Base-by-base conservation (phyloP, 805 yeast species). In the Candida koratica region DNA sequence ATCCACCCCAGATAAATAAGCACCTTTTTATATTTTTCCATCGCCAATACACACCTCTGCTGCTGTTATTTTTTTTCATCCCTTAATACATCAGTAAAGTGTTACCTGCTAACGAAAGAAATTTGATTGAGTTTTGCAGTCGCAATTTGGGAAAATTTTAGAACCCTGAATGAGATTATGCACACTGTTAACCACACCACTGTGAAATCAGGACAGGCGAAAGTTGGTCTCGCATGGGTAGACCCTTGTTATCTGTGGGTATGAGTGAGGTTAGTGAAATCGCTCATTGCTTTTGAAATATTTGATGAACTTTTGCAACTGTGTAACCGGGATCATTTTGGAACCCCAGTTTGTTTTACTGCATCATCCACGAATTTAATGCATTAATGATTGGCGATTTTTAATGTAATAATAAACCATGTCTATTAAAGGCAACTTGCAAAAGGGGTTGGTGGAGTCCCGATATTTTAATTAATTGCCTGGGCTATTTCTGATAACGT, bases 21-120 rank as follows among this genome's bases (percentile, higher is more conserved):
- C 22, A 19, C 17, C 16, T 19, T 19, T 29, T n/a, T 19, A 19
- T 19, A 20, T 19, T 29, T 29, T 29, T 28, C 32, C 32, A 29
- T 29, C 32, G 8, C 17, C 12, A 29, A 12, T 12, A 19, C 32
- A 29, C 32, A 24, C 32, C 32, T 28, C 20, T 4, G 30, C 6
- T 24, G 26, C 12, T 7, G 7, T 6, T 12, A 14, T 11, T 12
- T n/a, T 24, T 11, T 24, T n/a, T 24, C n/a, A n/a, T n/a, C n/a
- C n/a, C n/a, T n/a, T n/a, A n/a, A n/a, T n/a, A n/a, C n/a, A n/a
- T 20, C 8, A 20, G 16, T 13, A 25, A 8, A 6, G 7, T 6
- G 16, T 25, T 25, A 15, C 7, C n/a, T 15, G 15, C 28, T 14
- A 25, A 8, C 17, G 16, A 20, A 8, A 20, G 17, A 4, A 4